Conservation (phyloP, 768 basidiomycete genomes). For the Dacryopinax spathularia region DNA sequence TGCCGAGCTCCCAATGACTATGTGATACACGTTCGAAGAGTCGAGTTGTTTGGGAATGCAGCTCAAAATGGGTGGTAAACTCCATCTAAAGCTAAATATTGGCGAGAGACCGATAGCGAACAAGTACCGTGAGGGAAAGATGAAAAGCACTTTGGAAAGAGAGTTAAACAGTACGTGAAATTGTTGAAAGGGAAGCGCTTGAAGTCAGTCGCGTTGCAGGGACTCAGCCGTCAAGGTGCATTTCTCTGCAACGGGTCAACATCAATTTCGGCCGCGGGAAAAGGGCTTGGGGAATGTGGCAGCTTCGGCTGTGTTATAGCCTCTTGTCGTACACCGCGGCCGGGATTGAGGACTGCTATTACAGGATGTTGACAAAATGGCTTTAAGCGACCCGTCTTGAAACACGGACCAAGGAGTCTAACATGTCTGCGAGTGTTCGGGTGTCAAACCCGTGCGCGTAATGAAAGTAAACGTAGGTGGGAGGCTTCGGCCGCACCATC, state of each 20-base stretch:
- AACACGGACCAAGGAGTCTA: conserved; percentile 80
- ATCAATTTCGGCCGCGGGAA: conserved; percentile 48
- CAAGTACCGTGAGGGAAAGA: conserved; percentile 74
- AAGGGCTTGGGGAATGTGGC: conserved; percentile 49
- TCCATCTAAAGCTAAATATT: conserved; percentile 77
- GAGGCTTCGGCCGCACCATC: conserved; percentile 55
- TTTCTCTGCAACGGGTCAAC: conserved; percentile 49
- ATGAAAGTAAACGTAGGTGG: conserved; percentile 60
- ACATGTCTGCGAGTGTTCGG: conserved; percentile 69
- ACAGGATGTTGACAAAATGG: conserved; percentile 67
- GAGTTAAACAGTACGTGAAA: conserved; percentile 71
- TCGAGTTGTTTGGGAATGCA: conserved; percentile 79
- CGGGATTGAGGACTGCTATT: conserved; percentile 52
- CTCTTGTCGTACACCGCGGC: conserved; percentile 37
- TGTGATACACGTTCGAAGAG: conserved; percentile 64
- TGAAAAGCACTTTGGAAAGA: conserved; percentile 71
- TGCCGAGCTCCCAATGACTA: too few relatives aligned
- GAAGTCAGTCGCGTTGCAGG: conserved; percentile 50
- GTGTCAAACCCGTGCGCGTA: conserved; percentile 53
- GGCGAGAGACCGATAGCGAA: conserved; percentile 72
- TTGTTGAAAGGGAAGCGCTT: conserved; percentile 67
- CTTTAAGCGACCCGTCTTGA: conserved; percentile 71
- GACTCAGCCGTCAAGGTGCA: conserved; percentile 44
- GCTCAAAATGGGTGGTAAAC: conserved; percentile 71
- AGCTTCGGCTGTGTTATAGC: conserved; percentile 55